phyloP scores from a whole-genome alignment of 2,329 filamentous ascomycete genomes.

The Arthrinium phaeospermum region DNA sequence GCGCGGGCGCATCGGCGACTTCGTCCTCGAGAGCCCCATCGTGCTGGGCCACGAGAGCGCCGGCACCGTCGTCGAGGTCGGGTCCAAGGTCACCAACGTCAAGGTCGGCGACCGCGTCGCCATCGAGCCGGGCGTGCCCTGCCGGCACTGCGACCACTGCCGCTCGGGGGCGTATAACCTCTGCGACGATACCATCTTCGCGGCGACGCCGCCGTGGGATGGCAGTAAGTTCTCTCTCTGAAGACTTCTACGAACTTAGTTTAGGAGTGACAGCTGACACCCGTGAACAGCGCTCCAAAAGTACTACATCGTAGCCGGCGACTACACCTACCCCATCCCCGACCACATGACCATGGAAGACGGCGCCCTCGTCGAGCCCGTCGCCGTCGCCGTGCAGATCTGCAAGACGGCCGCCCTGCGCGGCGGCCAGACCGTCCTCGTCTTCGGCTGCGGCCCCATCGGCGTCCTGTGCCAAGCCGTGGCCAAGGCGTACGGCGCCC shows the following conservation, averaged over 20 bases:
- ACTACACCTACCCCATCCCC: constrained; percentile 93
- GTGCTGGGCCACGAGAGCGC: constrained; percentile 54
- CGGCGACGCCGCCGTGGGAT: constrained; percentile 54
- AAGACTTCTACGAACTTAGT: neutral
- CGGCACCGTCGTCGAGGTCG: constrained; percentile 48
- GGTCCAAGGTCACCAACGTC: constrained; percentile 47
- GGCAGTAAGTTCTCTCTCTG: constrained; percentile 34
- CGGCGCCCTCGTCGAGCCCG: constrained; percentile 88
- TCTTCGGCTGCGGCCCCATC: constrained; percentile 88
- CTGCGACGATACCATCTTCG: constrained; percentile 51
- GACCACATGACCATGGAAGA: constrained; percentile 78
- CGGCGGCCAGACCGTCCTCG: constrained; percentile 78
- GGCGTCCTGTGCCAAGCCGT: constrained; percentile 88
- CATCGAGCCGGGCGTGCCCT: constrained; percentile 55
- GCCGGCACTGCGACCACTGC: constrained; percentile 49
- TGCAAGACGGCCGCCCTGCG: constrained; percentile 73
- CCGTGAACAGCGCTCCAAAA: constrained; percentile 67
- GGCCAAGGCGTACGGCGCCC: constrained; percentile 81
- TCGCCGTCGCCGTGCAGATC: constrained; percentile 87
- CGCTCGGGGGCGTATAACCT: constrained; percentile 47
- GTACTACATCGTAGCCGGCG: constrained; percentile 82
- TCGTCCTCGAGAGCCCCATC: constrained; percentile 49
- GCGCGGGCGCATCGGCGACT: constrained; percentile 53
- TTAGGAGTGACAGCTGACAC: neutral
- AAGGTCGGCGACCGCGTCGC: constrained; percentile 52